Conservation (phyloP, 257 asterid species). For the Euphrasia confusa region DNA sequence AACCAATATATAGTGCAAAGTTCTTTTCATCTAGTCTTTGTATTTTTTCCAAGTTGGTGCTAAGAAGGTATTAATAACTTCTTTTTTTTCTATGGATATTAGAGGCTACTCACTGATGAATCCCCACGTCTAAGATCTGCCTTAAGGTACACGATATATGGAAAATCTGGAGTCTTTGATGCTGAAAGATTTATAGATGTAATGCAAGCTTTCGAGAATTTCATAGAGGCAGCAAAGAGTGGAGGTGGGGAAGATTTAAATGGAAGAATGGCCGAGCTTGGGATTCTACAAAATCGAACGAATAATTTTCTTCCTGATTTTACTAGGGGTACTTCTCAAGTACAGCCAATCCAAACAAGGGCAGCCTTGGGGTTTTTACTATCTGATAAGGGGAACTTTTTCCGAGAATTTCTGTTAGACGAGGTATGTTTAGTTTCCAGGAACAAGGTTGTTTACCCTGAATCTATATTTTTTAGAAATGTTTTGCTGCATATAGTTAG, state of each 20-base stretch:
- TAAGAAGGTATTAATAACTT: constrained; percentile 3
- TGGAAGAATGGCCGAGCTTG: constrained; percentile 99
- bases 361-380: constrained; percentile 88
- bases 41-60: constrained; percentile 13
- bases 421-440: constrained; percentile 53
- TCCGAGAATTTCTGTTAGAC: constrained; percentile 86
- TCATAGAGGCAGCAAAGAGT: constrained; percentile 95
- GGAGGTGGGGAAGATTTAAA: constrained; percentile 94
- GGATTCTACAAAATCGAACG: constrained; percentile 54
- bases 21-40: constrained; percentile 14
- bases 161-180: constrained; percentile 87
- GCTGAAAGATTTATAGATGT: constrained; percentile 98
- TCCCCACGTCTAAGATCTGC: constrained; percentile 90
- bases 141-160: constrained; percentile 89
- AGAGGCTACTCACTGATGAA: constrained; percentile 98
- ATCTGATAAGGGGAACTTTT: constrained; percentile 91
- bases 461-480: not conserved
- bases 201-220: constrained; percentile 98
- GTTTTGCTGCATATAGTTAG: not conserved
- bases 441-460: not conserved
- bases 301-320: constrained; percentile 44
- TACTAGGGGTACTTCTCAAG: constrained; percentile 33
- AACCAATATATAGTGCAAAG: not conserved
- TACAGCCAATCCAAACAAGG: constrained; percentile 83
- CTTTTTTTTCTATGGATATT: constrained; percentile 17